A percentile compares a stretch with the other conserved stretches of the same genome.
These are phyloP conservation scores for Alternaria arbusti DNA, from an alignment of 2,329 filamentous ascomycete genomes.

Conservation along the genomic window DNA sequence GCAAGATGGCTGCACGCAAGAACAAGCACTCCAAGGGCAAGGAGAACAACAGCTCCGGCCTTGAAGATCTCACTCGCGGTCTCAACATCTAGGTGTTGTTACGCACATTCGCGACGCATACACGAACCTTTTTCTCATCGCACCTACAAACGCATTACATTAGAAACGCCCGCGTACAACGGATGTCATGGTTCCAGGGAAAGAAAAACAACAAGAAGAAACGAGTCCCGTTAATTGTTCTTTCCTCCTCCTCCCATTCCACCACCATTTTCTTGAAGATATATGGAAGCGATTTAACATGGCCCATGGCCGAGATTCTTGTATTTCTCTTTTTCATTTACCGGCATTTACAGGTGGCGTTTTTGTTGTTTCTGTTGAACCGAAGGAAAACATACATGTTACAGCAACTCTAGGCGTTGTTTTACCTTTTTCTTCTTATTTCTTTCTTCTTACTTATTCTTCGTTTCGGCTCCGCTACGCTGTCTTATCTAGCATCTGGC, in stretches of 20 bases:
- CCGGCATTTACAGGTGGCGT: constrained; percentile 12
- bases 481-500: background rate
- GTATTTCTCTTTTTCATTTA: background rate
- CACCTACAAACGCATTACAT: constrained; percentile 9
- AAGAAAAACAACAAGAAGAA: constrained; percentile 2
- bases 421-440: background rate
- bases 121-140: background rate
- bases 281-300: constrained; percentile 18
- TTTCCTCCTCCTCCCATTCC: background rate
- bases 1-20: constrained; percentile 39
- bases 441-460: background rate
- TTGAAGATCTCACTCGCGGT: constrained; percentile 36
- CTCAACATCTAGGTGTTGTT: constrained; percentile 27
- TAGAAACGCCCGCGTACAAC: background rate
- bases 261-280: background rate
- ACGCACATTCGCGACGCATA: constrained; percentile 7
- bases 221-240: background rate
- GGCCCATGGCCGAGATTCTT: constrained; percentile 2
- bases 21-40: constrained; percentile 31
- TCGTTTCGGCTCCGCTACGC: background rate
- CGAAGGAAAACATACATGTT: constrained; percentile 11
- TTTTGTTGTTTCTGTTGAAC: background rate
- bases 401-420: background rate
- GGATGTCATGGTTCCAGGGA: constrained; percentile 10
- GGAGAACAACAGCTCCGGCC: constrained; percentile 21